Evolutionary conservation across 176 grass and related monocot genomes (phyloP), one percentile per base, ranked within the genome.

Genomic region (Cenchrus americanus): DNA sequence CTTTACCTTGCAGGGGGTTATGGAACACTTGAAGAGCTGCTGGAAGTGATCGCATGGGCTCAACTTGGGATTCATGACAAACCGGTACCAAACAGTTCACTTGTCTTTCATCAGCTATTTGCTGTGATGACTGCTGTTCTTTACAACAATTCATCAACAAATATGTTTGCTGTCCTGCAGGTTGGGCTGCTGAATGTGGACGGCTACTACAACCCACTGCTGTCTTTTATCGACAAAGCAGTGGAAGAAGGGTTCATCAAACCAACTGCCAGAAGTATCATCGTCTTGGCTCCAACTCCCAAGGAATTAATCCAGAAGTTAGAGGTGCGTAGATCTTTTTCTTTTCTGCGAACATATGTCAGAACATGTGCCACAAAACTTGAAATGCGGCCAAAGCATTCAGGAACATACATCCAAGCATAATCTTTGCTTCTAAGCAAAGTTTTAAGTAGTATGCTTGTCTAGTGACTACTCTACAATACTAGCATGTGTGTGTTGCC

Each of bases 51-150:
- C 51, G 63, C 85, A 62, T 87, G 85, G 85, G 85, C 79, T 77
- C 85, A 87, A 77, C 78, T 87, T 54, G 85, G 85, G 49, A 87
- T 87, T 21, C 85, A 87, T 68, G 79, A 87, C 51, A 87, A 87
- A 66, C 85, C 85, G 72, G 85, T 87, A 77, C 51, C 6, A 66
- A 61, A 30, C 26, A 1, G 0, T 65, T 10, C 32, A 14, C 14
- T 22, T 70, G 14, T 44, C 43, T 41, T 10, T 22, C 17, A 67
- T 80, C 11, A 32, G 32, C 62, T 41, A 12, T 53, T 21, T 75
- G 51, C 10, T 55, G 27, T 0, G 8, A 37, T 4, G 19, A 67
- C 64, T 24, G n/a, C n/a, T 24, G 22, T 24, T 61, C 9, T 26
- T 81, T 54, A 17, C 66, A 69, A 21, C 21, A 22, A 17, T 46